Conservation (phyloP, 305 asterid species). For the Solanum hybrid region DNA sequence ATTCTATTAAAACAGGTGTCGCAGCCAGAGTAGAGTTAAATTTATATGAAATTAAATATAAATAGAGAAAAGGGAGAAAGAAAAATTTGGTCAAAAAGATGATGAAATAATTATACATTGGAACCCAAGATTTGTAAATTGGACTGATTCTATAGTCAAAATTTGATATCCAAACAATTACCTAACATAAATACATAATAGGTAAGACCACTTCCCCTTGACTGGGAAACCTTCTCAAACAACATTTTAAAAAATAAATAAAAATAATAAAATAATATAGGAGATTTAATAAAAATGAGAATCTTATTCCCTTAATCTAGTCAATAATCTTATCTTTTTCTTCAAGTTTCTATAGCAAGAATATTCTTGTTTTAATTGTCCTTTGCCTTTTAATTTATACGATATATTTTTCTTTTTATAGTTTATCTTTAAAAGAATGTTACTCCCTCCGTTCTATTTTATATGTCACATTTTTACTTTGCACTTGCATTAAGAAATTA, state of each 20-base stretch:
- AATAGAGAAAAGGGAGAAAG: neutral
- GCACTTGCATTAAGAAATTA: too few relatives aligned
- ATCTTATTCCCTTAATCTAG: neutral
- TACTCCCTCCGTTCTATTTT: too few relatives aligned
- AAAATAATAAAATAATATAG: neutral
- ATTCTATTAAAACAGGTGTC: neutral
- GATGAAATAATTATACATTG: neutral
- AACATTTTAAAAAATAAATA: neutral
- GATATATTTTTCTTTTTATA: neutral
- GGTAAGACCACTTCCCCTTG: neutral
- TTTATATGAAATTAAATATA: neutral
- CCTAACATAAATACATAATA: neutral
- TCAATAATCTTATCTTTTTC: neutral
- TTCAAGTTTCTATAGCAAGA: neutral
- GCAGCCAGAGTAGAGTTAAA: neutral
- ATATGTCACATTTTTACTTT: too few relatives aligned
- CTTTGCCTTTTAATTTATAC: neutral
- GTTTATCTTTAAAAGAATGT: neutral
- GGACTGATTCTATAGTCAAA: neutral
- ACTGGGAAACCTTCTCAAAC: neutral
- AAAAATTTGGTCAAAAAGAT: neutral
- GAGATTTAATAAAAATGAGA: neutral
- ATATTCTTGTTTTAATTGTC: neutral
- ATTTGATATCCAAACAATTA: neutral
- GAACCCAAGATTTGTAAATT: neutral